Evolutionary conservation across 1,139 yeast species (phyloP), one percentile per base, ranked within the genome.

Genomic region (Yamadazyma atlantica): DNA sequence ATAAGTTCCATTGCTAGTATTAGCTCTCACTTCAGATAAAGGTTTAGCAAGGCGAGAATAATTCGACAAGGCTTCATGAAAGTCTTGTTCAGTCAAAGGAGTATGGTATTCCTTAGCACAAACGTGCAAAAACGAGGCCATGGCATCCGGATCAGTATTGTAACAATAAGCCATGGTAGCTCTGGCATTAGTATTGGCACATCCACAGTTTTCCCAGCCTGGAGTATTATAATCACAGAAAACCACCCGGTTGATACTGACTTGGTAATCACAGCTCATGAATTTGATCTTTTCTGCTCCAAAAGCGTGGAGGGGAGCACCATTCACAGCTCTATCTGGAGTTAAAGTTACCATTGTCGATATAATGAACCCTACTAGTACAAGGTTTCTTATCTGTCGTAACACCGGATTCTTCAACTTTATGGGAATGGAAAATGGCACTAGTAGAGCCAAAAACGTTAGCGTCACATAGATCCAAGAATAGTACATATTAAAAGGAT

Each of bases 111-210:
- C 49, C 1, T 35, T 36, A n/a, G 48, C 40, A 47, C 76, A 70
- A 45, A 48, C 45, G 7, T 44, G 40, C 13, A 68, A 34, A 39
- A 65, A 60, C 9, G 57, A 45, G 19, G 45, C 48, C n/a, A 64
- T 49, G 7, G 36, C 32, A 17, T 33, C 29, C 30, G 56, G 53
- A 1, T 46, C 35, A 2, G 56, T 55, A 40, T 43, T 38, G 12
- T 46, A 34, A 45, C 75, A 71, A 41, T 63, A 64, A 6, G 73
- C 56, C 33, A 69, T 59, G 1, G 73, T 66, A n/a, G 74, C 66
- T 47, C 69, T 51, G 1, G 74, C 73, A 33, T 58, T 52, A 10
- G 46, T 45, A 41, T 66, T 62, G 14, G 42, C 40, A 45, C 75
- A 69, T 35, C 47, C 51, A 42, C 71, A 64, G 36, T 42, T 40